Evolutionary conservation across 2,329 filamentous ascomycete species (phyloP).

Genomic region (Pezicula neosporulosa): DNA sequence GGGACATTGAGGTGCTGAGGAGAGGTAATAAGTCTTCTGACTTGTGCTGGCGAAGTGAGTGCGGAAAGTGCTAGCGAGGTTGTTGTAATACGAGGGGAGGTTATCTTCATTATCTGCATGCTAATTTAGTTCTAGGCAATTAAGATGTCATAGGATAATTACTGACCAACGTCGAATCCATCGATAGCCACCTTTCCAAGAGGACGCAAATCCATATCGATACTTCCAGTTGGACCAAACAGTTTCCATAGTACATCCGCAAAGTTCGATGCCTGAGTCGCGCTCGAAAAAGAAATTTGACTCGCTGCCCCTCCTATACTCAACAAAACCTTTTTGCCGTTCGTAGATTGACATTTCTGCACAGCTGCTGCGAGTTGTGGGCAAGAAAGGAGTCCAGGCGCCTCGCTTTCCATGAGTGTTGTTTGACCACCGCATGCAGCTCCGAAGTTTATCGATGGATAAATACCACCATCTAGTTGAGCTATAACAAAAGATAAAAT

Average conservation of each 20-base stretch:
- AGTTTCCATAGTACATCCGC: conserved; percentile 31
- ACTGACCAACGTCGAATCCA: conserved; percentile 33
- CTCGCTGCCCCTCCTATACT: conserved; percentile 30
- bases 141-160: not conserved
- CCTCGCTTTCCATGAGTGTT: conserved; percentile 26
- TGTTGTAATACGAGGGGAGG: conserved; percentile 20
- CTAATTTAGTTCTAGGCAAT: not conserved
- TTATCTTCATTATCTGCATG: conserved; percentile 31
- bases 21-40: conserved; percentile 31
- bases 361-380: conserved; percentile 28
- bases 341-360: conserved; percentile 29
- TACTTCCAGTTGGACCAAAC: conserved; percentile 27
- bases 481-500: conserved; percentile 24
- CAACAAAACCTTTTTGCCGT: conserved; percentile 36
- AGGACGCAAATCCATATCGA: conserved; percentile 24
- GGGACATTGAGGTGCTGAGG: conserved; percentile 36
- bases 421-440: conserved; percentile 31
- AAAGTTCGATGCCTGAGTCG: conserved; percentile 25
- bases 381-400: conserved; percentile 35
- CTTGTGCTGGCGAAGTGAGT: conserved; percentile 9
- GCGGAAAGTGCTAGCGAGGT: conserved; percentile 30
- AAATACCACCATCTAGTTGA: conserved; percentile 6
- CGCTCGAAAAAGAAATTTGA: conserved; percentile 24
- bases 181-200: conserved; percentile 30
- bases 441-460: conserved; percentile 25